Base-by-base conservation (phyloP, 176 grass and related monocot species). In the Melocanna baccifera region DNA sequence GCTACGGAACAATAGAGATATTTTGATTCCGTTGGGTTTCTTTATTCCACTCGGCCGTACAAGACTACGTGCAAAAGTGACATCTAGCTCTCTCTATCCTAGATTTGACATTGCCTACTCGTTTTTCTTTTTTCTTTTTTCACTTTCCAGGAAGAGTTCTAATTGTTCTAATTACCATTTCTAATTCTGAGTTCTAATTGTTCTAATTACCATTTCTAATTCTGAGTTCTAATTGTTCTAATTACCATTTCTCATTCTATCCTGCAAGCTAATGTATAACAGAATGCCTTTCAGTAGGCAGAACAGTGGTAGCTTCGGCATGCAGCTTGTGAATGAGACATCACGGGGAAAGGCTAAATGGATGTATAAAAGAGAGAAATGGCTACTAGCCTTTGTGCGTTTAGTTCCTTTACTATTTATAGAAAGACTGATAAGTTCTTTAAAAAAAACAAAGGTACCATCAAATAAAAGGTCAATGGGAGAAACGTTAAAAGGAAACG, bases 61-160 rank as follows among this genome's bases (percentile, higher is more conserved):
- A 79, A 62, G 67, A 37, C 50, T 75, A 84, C 85, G 74, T 67
- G 80, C 67, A 86, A 86, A 90, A 90, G 88, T 90, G 58, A 83
- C 67, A 22, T 71, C 78, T 67, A 39, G 29, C 71, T 22, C 28
- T 11, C 86, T 73, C 51, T 37, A 2, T 43, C 57, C 71, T 68
- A 19, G 59, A 73, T 90, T 84, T 83, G 61, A 83, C 84, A 87
- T 79, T 48, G 20, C 79, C 28, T 90, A 78, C 79, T 86, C 28
- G 3, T 48, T 34, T 34, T 34, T 34, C 4, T 72, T 68, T 4
- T 19, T 71, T 46, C 45, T 4, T 19, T 71, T 46, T 55, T 63
- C 12, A 51, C 30, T 84, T 86, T 72, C 1, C 18, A 30, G 36
- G 57, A 67, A 63, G 48, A 66, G 36, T 78, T 78, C 28, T 15